A percentile compares a stretch with the other conserved stretches of the same genome.
Evolutionary conservation across 805 yeast species (phyloP).

Genomic region (Spathaspora gorwiae): DNA sequence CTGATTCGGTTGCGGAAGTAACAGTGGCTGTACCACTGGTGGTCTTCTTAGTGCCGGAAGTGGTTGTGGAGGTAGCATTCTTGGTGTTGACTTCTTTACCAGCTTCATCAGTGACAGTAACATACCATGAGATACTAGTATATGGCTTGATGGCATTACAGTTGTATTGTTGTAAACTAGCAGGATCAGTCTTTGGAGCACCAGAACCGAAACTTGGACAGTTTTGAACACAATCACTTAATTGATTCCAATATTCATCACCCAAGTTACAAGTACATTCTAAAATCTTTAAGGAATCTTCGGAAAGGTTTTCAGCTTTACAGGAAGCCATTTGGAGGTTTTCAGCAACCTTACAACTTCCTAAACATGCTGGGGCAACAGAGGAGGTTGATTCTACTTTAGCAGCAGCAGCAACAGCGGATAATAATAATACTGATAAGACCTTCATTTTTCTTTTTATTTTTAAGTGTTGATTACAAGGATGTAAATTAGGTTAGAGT

Average conservation of each 20-base stretch:
- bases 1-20: neutral
- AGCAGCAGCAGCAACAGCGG: neutral
- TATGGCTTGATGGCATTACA: constrained; percentile 1
- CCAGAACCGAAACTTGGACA: neutral
- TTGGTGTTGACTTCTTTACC: neutral
- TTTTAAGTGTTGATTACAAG: no score
- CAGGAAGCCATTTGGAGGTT: constrained; percentile 1
- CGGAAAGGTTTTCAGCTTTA: neutral
- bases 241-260: neutral
- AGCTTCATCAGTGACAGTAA: neutral
- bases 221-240: neutral
- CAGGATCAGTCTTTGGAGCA: constrained; percentile 1
- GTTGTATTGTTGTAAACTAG: neutral
- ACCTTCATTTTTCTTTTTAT: neutral
- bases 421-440: neutral
- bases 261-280: constrained; percentile 1
- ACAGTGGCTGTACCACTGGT: neutral
- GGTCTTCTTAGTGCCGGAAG: neutral
- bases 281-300: neutral
- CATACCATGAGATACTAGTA: neutral
- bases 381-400: neutral
- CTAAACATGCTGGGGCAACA: neutral
- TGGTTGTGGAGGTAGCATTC: neutral
- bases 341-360: neutral
- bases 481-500: no score